Evolutionary conservation across 73 alveolate species (phyloP).

Genomic region (Paramecium sonneborni): DNA sequence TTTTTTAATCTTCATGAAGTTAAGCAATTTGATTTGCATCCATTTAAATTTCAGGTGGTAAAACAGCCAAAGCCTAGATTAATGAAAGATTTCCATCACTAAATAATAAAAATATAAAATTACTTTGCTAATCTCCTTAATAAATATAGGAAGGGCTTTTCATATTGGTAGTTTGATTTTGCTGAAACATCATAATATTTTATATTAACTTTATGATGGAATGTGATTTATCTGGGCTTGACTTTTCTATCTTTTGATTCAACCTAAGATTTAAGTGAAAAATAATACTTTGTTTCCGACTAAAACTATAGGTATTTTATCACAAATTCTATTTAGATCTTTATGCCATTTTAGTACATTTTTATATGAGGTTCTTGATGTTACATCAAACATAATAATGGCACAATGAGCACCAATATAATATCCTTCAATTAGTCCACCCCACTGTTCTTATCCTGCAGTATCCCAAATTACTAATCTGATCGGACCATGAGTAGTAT

Average conservation of each 20-base stretch:
- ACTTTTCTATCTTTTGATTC: constrained; percentile 99
- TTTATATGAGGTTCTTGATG: constrained; percentile 97
- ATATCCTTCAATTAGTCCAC: constrained; percentile 90
- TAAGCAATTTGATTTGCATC: constrained; percentile 79
- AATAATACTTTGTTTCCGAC: constrained; percentile 87
- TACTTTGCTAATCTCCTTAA: constrained; percentile 90
- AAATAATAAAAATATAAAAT: neutral
- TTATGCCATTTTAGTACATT: constrained; percentile 97
- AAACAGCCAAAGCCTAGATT: constrained; percentile 85
- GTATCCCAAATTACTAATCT: constrained; percentile 90
- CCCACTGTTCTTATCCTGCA: constrained; percentile 92
- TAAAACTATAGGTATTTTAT: constrained; percentile 88
- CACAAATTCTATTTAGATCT: constrained; percentile 94
- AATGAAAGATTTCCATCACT: constrained; percentile 87
- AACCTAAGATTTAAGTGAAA: constrained; percentile 58
- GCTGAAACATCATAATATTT: constrained; percentile 99
- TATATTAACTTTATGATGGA: constrained; percentile 97
- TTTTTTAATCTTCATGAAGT: constrained; percentile 74
- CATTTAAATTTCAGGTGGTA: constrained; percentile 82
- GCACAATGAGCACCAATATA: constrained; percentile 89
- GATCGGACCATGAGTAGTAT: constrained; percentile 87
- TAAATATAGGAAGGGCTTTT: constrained; percentile 99
- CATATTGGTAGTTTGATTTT: constrained; percentile 98
- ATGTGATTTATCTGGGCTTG: constrained; percentile 97
- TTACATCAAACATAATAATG: constrained; percentile 98